A percentile compares a stretch with the other conserved stretches of the same genome.
phyloP scores from a whole-genome alignment of 2,329 filamentous ascomycete species.

The Ceratocystis alfenasii region DNA sequence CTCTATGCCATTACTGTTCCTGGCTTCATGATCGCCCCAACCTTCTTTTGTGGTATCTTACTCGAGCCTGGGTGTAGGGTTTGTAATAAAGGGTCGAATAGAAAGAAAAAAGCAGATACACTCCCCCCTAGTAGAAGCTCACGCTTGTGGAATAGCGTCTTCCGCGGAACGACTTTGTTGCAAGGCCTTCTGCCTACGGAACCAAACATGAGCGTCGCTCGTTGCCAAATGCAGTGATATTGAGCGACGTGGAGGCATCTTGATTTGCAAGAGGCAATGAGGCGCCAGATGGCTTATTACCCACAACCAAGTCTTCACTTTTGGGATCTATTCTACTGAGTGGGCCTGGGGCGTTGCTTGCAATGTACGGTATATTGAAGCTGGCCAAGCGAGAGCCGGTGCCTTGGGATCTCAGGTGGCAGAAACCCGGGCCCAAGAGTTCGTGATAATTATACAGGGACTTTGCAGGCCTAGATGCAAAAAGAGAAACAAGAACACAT shows the following conservation, averaged over 20 bases:
- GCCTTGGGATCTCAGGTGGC: slow-evolving; percentile 7
- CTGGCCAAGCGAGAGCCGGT: not conserved
- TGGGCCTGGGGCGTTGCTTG: not conserved
- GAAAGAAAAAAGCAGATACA: not conserved
- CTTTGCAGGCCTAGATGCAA: not conserved
- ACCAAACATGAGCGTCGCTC: not conserved
- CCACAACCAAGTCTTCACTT: not conserved
- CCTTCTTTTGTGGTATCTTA: not conserved
- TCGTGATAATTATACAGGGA: no score
- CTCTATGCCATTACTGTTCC: not conserved
- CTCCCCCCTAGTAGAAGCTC: not conserved
- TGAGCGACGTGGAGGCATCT: not conserved
- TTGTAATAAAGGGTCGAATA: not conserved
- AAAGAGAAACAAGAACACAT: not conserved
- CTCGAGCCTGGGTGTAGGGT: not conserved
- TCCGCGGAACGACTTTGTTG: not conserved
- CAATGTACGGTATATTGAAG: not conserved
- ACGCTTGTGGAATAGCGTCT: not conserved
- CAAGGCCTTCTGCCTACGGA: not conserved
- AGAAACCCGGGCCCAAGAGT: not conserved
- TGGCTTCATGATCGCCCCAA: slow-evolving; percentile 1
- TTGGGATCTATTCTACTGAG: not conserved
- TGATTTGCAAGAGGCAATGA: not conserved
- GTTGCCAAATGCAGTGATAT: not conserved
- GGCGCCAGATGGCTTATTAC: not conserved